phyloP scores from a whole-genome alignment of 176 grass and related monocot genomes.

The Stipa capillata region DNA sequence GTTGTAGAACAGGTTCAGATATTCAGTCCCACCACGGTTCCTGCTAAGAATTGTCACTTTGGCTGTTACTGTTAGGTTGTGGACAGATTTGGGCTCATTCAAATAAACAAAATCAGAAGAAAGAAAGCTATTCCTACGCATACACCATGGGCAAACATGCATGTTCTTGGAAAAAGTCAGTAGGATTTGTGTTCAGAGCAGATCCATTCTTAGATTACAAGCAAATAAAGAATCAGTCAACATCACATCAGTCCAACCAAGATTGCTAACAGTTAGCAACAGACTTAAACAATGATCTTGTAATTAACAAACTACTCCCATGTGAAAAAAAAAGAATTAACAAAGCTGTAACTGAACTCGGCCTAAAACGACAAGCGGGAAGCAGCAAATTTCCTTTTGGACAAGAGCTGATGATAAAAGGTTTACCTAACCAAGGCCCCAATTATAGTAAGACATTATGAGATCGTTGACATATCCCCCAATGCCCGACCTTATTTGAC shows the following conservation, averaged over 20 bases:
- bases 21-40: not conserved
- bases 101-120: not conserved
- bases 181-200: not conserved
- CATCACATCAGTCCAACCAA: not conserved
- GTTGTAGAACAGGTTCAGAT: not conserved
- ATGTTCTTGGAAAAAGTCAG: not conserved
- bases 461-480: constrained; percentile 23
- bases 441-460: not conserved
- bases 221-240: not conserved
- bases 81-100: not conserved
- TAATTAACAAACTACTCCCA: constrained; percentile 8
- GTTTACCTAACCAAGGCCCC: constrained; percentile 2
- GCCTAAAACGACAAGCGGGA: not conserved
- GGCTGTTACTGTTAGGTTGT: not conserved
- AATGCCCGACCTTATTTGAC: constrained; percentile 21
- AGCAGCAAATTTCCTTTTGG: not conserved
- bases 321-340: not conserved
- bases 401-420: constrained; percentile 17
- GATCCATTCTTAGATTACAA: constrained; percentile 4
- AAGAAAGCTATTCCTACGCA: not conserved
- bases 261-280: constrained; percentile 2
- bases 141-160: not conserved
- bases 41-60: not conserved
- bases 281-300: constrained; percentile 4
- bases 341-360: not conserved